Base-by-base conservation (phyloP, 2,329 filamentous ascomycete species). In the Fusarium compactum region DNA sequence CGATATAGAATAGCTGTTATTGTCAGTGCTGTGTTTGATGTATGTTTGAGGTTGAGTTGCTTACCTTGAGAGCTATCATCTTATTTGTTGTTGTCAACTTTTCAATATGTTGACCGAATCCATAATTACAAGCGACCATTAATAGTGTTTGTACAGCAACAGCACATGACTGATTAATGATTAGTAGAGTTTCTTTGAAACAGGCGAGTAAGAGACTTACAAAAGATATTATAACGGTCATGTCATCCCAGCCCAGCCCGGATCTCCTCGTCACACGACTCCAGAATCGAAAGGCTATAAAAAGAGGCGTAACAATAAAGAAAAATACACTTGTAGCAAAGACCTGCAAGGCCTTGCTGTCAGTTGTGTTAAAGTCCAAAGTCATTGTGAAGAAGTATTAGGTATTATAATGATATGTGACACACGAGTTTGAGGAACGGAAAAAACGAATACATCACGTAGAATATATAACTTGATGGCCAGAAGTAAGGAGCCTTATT, bases 1-100 rank as follows among this genome's bases (percentile, higher is more conserved):
- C 81, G 27, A 85, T 74, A 65, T 83, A 87, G 73, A 86, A 87
- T 22, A 82, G 74, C 85, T 87, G 38, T 9, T 11, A 52, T 41
- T n/a, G 6, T 34, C 40, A 29, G 56, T 16, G 20, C 11, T 15
- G 24, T 44, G n/a, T 14, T n/a, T 11, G 30, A 12, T 15, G 15
- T 14, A 14, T 10, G 18, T 38, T 18, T 38, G 14, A 5, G 45
- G 12, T 30, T 38, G 11, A 40, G 16, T 12, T 20, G 20, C 65
- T 63, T 69, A 79, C 79, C 74, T 81, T 80, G 29, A 84, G 72
- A 5, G 82, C 77, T 70, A 79, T 77, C 18, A 78, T 55, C 57
- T 74, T 81, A 25, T 84, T 78, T 2, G 76, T 62, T 8, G 47
- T 58, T 1, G 78, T 71, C 16, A 84, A 69, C 29, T 78, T 77